phyloP scores from a whole-genome alignment of 1,139 yeast species.

The Pichia sp. region DNA sequence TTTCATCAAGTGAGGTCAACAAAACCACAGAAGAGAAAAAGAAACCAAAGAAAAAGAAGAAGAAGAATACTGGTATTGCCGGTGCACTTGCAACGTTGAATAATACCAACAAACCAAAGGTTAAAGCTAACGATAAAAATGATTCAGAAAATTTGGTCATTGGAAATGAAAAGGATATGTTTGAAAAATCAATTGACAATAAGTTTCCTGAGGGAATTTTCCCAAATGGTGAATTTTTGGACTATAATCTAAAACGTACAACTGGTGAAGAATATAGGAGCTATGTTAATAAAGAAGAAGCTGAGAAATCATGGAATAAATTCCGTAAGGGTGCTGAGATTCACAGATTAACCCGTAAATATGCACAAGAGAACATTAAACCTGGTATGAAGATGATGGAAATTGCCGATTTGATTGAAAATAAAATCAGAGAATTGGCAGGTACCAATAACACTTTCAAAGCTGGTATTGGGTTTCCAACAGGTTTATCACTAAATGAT shows the following conservation, averaged over 20 bases:
- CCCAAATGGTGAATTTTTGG: slow-evolving; percentile 87
- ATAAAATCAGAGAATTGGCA: slow-evolving; percentile 69
- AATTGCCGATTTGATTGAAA: slow-evolving; percentile 83
- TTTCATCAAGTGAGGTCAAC: slow-evolving; percentile 30
- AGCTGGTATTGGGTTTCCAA: slow-evolving; percentile 96
- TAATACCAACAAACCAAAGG: too few relatives aligned
- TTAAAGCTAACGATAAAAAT: too few relatives aligned
- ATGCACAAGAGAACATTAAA: slow-evolving; percentile 63
- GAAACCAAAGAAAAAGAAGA: slow-evolving; percentile 44
- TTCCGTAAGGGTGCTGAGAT: slow-evolving; percentile 94
- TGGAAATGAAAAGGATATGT: slow-evolving; percentile 30
- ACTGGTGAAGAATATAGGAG: slow-evolving; percentile 85
- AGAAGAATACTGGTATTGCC: slow-evolving; percentile 20
- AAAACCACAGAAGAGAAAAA: slow-evolving; percentile 42
- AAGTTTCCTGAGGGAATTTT: slow-evolving; percentile 35
- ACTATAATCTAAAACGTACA: slow-evolving; percentile 66
- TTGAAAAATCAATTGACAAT: not conserved
- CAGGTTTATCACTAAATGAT: slow-evolving; percentile 88
- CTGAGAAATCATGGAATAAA: slow-evolving; percentile 66
- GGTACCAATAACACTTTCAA: slow-evolving; percentile 48
- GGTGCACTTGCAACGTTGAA: too few relatives aligned
- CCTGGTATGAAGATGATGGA: slow-evolving; percentile 94
- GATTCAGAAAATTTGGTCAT: too few relatives aligned
- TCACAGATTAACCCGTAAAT: slow-evolving; percentile 82
- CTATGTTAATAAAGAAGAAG: slow-evolving; percentile 49